These are phyloP conservation scores for Rhytidiadelphus loreus DNA, from an alignment of 225 moss, liverwort and hornwort genomes.

Conservation along the genomic window DNA sequence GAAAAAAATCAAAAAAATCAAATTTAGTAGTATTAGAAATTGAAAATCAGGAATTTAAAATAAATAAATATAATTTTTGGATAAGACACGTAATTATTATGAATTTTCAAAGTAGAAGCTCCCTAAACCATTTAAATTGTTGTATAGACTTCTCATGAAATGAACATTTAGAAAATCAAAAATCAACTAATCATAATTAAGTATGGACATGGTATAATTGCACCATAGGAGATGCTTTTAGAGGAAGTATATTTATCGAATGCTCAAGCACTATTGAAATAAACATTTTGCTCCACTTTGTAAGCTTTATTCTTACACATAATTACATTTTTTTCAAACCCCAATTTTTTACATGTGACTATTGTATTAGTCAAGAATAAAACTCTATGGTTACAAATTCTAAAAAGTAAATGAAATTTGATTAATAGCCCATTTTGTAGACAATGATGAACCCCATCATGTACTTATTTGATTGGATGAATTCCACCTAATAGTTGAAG, in stretches of 20 bases:
- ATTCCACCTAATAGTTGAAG: too few species aligned
- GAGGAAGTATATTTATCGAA: neutral
- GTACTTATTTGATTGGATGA: too few species aligned
- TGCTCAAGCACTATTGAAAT: accelerated
- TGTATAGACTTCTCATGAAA: neutral
- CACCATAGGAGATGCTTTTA: neutral
- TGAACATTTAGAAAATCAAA: accelerated
- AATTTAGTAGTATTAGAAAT: too few species aligned
- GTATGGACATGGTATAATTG: neutral
- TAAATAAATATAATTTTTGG: neutral
- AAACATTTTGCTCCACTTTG: neutral
- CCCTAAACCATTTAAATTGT: accelerated
- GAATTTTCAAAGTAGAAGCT: neutral
- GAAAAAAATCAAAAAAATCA: too few species aligned
- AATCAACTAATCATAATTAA: neutral
- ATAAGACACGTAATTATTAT: neutral
- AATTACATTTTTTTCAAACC: too few species aligned
- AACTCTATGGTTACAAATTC: neutral
- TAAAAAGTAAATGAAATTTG: neutral
- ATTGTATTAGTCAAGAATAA: neutral
- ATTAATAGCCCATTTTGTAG: neutral
- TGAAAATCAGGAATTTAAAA: too few species aligned
- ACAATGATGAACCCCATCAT: neutral
- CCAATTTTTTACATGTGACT: neutral
- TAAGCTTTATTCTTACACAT: neutral